Percentiles rank a stretch among this genome's conserved stretches.
Conservation (phyloP, 495 filamentous ascomycete species). For the Neurospora cerealis region DNA sequence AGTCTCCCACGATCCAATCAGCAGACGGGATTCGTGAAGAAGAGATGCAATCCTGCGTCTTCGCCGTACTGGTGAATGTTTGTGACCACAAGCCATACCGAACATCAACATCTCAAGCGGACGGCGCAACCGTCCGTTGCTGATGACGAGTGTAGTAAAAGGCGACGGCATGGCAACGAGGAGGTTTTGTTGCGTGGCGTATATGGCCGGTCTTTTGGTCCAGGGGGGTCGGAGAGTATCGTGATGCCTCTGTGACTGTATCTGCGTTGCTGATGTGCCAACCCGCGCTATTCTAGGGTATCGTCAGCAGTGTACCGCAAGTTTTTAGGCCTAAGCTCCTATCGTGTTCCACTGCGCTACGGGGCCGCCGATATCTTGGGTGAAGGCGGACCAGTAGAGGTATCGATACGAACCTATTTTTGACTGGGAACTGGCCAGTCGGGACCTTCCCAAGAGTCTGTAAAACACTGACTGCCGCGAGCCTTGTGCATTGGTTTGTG, state of each 20-base stretch:
- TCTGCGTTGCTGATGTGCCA: not conserved
- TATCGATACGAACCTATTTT: not conserved
- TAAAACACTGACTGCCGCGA: not conserved
- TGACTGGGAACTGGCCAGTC: not conserved
- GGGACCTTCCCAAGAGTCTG: not conserved
- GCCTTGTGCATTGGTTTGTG: not conserved
- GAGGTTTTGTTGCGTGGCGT: not conserved
- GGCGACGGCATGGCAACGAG: not conserved
- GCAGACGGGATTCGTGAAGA: not conserved
- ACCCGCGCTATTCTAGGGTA: not conserved
- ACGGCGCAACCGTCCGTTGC: not conserved
- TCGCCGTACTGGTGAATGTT: not conserved
- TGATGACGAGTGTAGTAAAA: not conserved
- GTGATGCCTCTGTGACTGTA: not conserved
- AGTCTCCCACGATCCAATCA: conserved; percentile 3
- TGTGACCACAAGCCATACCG: not conserved
- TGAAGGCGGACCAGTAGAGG: not conserved
- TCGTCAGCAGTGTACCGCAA: not conserved
- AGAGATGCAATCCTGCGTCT: not conserved
- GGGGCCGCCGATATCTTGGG: not conserved
- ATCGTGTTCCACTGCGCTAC: not conserved
- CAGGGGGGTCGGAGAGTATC: not conserved
- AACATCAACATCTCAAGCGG: not conserved
- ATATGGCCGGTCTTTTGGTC: not conserved
- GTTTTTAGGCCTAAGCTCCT: not conserved